Evolutionary conservation across 2,329 filamentous ascomycete species (phyloP).

Genomic region (Fusarium napiforme): DNA sequence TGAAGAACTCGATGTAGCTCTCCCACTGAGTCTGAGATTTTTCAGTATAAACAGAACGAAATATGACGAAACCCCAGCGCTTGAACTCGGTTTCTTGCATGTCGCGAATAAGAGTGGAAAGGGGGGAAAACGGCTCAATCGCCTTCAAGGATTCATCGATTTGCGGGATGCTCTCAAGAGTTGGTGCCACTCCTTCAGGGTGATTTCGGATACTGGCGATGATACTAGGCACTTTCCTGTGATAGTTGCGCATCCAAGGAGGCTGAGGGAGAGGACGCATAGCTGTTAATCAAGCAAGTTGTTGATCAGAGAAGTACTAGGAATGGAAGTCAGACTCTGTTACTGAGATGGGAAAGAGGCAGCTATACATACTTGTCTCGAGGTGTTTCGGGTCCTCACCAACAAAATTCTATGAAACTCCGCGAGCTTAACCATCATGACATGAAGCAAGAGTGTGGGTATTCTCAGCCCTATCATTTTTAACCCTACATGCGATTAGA

Average conservation of each 20-base stretch:
- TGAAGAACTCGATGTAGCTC: constrained; percentile 25
- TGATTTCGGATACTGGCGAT: constrained; percentile 15
- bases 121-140: neutral
- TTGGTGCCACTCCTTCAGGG: neutral
- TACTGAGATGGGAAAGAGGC: neutral
- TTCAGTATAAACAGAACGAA: constrained; percentile 4
- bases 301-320: neutral
- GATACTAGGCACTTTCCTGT: neutral
- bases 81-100: constrained; percentile 3
- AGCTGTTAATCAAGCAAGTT: neutral
- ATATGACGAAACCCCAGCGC: constrained; percentile 8
- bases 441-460: neutral
- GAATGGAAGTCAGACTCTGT: neutral
- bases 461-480: neutral
- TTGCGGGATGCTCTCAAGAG: constrained; percentile 15
- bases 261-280: constrained; percentile 13
- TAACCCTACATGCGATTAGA: neutral
- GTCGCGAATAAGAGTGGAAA: neutral
- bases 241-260: neutral
- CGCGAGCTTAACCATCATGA: neutral
- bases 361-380: neutral
- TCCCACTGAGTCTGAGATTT: constrained; percentile 12
- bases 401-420: neutral
- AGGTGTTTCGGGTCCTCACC: neutral
- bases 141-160: neutral